Evolutionary conservation across 768 basidiomycete genomes (phyloP), one percentile per base, ranked within the genome.

Genomic region (Tulasnella calospora): DNA sequence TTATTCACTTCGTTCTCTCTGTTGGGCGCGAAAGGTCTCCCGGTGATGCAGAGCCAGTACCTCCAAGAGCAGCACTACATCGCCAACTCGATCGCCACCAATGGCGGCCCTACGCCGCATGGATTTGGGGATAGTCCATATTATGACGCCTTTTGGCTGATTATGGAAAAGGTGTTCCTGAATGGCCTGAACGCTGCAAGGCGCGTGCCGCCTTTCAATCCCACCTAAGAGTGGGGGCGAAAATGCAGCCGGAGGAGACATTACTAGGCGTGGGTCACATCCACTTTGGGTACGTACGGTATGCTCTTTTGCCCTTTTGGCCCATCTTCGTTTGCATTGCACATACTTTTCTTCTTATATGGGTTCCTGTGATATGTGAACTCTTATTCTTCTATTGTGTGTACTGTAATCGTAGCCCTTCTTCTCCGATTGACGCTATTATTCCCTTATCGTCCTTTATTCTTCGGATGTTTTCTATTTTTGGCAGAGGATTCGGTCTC

Each of bases 181-280:
- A 44, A 74, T 74, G 73, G 73, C 19, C 73, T 74, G 33, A 47
- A 74, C 51, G 73, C 73, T 41, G 73, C 73, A 47, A 74, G 40
- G 33, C 38, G 73, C 27, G 44, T 46, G 27, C 72, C 73, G n/a
- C 73, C 38, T 35, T 74, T 47, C 44, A 55, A 35, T 19, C 73
- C 73, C 27, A 74, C 73, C 44, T 74, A 74, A 74, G 27, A 30
- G 61, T 30, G 61, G 27, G 27, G 13, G 61, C 61, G 17, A 27
- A 55, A 27, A 35, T 19, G 61, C 61, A 35, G 17, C 33, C 10
- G 61, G 61, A 67, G 30, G 61, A 51, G 61, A 23, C 33, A 67
- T 30, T 35, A 44, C 44, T 44, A 44, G 61, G 61, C 15, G 51
- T 51, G 51, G 61, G 61, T 35, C 61, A 27, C 10, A 17, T 15